A percentile compares a stretch with the other conserved stretches of the same genome.
These are phyloP conservation scores for Allium sativum DNA, from an alignment of 106 monocot species.

Conservation along the genomic window DNA sequence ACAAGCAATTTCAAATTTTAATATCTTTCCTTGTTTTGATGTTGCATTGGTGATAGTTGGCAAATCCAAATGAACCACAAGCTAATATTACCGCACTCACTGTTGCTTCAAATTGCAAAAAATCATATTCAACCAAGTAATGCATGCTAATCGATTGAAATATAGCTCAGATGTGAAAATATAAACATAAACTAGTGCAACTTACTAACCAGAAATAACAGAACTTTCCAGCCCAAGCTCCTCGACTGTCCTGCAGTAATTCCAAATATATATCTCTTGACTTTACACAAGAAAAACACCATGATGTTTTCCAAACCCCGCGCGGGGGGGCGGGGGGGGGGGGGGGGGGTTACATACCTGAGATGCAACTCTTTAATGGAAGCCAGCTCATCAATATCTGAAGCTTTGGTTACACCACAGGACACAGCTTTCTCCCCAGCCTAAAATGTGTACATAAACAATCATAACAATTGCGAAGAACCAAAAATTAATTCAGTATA, in stretches of 20 bases:
- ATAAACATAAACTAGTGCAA: not conserved
- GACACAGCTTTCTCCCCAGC: conserved; percentile 82
- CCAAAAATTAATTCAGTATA: not conserved
- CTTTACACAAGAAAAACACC: not conserved
- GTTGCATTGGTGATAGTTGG: too few relatives aligned
- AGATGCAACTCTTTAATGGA: conserved; percentile 73
- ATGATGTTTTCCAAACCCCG: too few relatives aligned
- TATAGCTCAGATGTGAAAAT: too few relatives aligned
- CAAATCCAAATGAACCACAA: too few relatives aligned
- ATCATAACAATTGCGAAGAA: not conserved
- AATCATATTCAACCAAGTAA: too few relatives aligned
- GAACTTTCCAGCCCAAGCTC: conserved; percentile 68
- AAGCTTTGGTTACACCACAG: conserved; percentile 56
- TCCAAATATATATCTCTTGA: conserved; percentile 4
- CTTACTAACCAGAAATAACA: conserved; percentile 45
- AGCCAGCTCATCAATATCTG: conserved; percentile 60
- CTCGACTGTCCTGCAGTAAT: conserved; percentile 52
- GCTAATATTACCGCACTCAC: too few relatives aligned
- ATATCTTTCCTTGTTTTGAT: too few relatives aligned
- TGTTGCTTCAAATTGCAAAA: too few relatives aligned
- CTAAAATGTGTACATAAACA: conserved; percentile 13
- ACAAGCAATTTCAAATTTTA: too few relatives aligned
- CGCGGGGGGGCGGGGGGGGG: too few relatives aligned
- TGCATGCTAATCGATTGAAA: too few relatives aligned
- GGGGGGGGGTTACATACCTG: conserved; percentile 21